Evolutionary conservation across 495 filamentous ascomycete species (phyloP), one percentile per base, ranked within the genome.

Genomic region (Talaromyces borbonicus): DNA sequence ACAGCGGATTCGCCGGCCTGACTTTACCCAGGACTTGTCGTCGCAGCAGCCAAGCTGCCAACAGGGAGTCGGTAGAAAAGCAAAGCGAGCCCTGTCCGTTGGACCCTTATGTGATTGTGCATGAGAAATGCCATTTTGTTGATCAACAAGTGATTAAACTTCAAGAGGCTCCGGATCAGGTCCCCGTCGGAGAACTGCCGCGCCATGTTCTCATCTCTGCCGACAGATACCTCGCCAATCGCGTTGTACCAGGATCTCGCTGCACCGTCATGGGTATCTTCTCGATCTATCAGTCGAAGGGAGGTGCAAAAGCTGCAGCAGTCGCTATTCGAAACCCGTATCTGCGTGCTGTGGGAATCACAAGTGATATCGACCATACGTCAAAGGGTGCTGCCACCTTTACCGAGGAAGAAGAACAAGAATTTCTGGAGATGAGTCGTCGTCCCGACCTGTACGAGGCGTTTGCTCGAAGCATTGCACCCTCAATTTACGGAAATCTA

Each of bases 71-170:
- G 5, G 74, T 77, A 14, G 80, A 83, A 43, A 70, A 77, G 3
- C 65, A 67, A 7, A 69, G 78, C 16, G 76, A 79, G 9, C 77
- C 81, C 49, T 99, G 93, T 56, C 90, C 90, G 1, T 68, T 97
- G 51, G 92, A 99, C 56, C 93, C 93, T 5, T 99, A 95, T 58
- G 90, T 90, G 49, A 83, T 99, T 25, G 72, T 90, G 7, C 93
- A 99, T 60, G 93, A 97, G 62, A 89, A 85, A 56, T 93, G 85
- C 49, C 79, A 83, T 50, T 99, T 99, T 60, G 90, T 96, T 56
- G 93, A 99, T 56, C 93, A 97, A 55, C 93, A 99, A 58, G 86
- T 97, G 36, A 81, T 99, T 54, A 99, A 99, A 65, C 78, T 99
- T 6, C 93, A 99, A 61, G 93, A 99, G 65, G 93, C 93, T 9